These are phyloP conservation scores for Tulasnella sp. DNA, from an alignment of 768 basidiomycete species.

Conservation along the genomic window DNA sequence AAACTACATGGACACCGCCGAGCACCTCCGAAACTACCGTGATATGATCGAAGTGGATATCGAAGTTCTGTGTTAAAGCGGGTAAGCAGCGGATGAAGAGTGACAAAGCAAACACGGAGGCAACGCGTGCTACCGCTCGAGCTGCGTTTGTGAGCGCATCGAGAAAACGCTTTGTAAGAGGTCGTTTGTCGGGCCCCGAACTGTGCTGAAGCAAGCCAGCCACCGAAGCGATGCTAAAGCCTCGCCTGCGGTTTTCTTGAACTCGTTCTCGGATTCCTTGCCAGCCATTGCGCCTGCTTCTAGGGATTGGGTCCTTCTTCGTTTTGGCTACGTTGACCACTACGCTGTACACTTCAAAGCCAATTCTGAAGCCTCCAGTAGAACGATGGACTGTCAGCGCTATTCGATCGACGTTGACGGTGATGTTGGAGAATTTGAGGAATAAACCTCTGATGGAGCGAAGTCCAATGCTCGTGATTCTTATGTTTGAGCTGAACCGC, in stretches of 20 bases:
- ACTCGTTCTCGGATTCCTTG: not conserved
- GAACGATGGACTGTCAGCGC: constrained; percentile 43
- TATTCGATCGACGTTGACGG: constrained; percentile 55
- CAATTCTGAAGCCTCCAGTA: constrained; percentile 37
- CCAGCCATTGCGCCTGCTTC: constrained; percentile 1
- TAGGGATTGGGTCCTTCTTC: not conserved
- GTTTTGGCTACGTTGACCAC: constrained; percentile 6
- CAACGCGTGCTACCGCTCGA: constrained; percentile 46
- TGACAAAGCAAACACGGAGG: constrained; percentile 41
- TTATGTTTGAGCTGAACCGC: constrained; percentile 27
- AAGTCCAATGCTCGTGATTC: constrained; percentile 58
- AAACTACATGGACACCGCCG: constrained; percentile 40
- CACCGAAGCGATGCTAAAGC: constrained; percentile 14
- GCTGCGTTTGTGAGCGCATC: constrained; percentile 28
- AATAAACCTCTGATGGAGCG: constrained; percentile 68
- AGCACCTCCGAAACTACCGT: constrained; percentile 39
- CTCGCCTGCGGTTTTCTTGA: not conserved
- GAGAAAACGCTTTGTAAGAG: too few species aligned
- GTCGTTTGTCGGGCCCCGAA: too few species aligned
- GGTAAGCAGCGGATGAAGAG: constrained; percentile 52
- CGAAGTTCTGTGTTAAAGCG: constrained; percentile 49
- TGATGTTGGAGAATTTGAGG: constrained; percentile 41
- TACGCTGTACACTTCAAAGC: constrained; percentile 10
- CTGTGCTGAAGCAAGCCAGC: constrained; percentile 29
- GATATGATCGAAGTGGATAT: constrained; percentile 51